phyloP scores from a whole-genome alignment of 73 alveolate genomes.

The Paramecium sexaurelia region DNA sequence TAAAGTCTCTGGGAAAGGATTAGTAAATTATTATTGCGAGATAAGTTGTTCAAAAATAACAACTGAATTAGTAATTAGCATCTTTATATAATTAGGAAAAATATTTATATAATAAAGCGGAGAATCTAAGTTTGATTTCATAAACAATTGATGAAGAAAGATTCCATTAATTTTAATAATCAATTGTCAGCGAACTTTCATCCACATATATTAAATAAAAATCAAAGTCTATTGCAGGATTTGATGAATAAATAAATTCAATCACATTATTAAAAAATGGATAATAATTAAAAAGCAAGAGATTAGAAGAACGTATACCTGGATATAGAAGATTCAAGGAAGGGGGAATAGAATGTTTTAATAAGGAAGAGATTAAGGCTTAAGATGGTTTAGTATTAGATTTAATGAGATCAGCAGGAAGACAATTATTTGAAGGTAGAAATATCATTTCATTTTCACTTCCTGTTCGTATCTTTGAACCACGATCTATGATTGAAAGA shows the following conservation, averaged over 20 bases:
- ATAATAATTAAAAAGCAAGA: neutral
- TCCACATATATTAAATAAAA: neutral
- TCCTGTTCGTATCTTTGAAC: constrained; percentile 89
- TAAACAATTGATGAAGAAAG: constrained; percentile 44
- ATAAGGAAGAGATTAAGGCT: constrained; percentile 64
- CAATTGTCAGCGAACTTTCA: neutral
- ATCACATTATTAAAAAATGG: neutral
- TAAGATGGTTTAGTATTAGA: constrained; percentile 64
- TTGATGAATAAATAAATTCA: neutral
- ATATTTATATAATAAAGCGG: constrained; percentile 11
- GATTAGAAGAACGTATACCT: constrained; percentile 57
- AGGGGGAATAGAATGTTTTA: constrained; percentile 68
- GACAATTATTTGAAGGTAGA: constrained; percentile 65
- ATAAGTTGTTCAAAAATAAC: neutral
- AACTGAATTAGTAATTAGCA: neutral
- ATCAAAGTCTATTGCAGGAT: neutral
- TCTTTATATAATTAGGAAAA: neutral
- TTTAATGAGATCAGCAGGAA: constrained; percentile 64
- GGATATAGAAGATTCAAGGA: constrained; percentile 68
- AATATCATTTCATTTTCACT: constrained; percentile 77
- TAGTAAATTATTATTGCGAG: constrained; percentile 47
- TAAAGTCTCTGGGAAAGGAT: constrained; percentile 54
- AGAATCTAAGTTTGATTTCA: constrained; percentile 53
- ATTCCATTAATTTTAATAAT: constrained; percentile 10
- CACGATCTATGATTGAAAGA: constrained; percentile 85